Base-by-base conservation (phyloP, 768 basidiomycete genomes). In the Boletus barrowsii region DNA sequence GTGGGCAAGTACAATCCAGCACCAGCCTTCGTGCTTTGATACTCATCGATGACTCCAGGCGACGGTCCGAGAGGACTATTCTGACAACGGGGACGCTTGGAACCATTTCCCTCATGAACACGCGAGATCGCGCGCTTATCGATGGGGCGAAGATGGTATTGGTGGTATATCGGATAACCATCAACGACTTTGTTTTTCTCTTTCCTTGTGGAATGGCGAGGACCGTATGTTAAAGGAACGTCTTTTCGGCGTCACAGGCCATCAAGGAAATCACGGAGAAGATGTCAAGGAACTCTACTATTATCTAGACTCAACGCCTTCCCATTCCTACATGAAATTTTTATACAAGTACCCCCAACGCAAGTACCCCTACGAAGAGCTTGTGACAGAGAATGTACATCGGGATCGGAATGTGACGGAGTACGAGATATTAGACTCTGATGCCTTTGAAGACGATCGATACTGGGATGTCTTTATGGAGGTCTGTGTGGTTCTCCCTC, bases 401-500 rank as follows among this genome's bases (percentile, higher is more conserved):
- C 80, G 97, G 44, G 83, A 82, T 62, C 82, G 97, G 43, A 86
- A 97, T 54, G 93, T 93, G 14, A 74, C 82, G 52, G 97, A 99
- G 71, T 98, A 83, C 65, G 97, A 99, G 73, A 86, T 98, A 63
- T 73, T 96, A 70, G 95, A 98, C 69, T 92, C 93, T 0, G 93
- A 92, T 55, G 82, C 78, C 1, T 97, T 98, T 64, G 90, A 95
- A 55, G 90, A 91, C 32, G 88, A 98, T 70, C 79, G 88, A 10
- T 99, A 99, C 71, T 99, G 97, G 97, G 97, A 99, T 69, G 85
- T 99, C 36, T 99, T 98, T 62, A 86, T 98, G 51, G 96, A 99
- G 84, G 94, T 92, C 54, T 47, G 84, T 73, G 4, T 30, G 20
- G 46, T 41, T 33, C 35, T 9, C 49, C 33, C 49, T 57, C 60